Base-by-base conservation (phyloP, 2,329 filamentous ascomycete genomes). In the Colletotrichum chrysophilum region DNA sequence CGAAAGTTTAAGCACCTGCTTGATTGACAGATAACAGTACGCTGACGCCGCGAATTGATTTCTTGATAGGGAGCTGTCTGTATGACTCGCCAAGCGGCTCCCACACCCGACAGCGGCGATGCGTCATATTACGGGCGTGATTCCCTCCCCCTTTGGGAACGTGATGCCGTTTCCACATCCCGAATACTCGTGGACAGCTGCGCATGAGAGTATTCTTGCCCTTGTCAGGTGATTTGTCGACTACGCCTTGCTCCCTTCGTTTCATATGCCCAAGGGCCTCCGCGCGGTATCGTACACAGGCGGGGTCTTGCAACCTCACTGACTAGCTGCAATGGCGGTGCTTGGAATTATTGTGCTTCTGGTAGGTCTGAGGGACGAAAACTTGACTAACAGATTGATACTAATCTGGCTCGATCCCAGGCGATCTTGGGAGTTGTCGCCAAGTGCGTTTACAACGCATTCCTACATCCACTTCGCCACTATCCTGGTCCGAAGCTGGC, bases 401-500 rank as follows among this genome's bases (percentile, higher is more conserved):
- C 69, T 75, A 18, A 75, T 65, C 21, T 64, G 26, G 16, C n/a
- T 18, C 32, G 34, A 26, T 43, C 3, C 18, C 21, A 75, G 73
- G 69, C 56, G 28, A 30, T 75, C 26, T 18, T 75, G 9, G 73
- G 64, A 10, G 21, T 75, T 4, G 26, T 72, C 30, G 69, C 73
- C 18, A 73, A 75, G 34, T 30, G 69, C 65, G 36, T 84, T 38
- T 82, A 82, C 71, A 78, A 80, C 55, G 64, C 82, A 7, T 78
- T 79, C 43, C 74, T 83, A 18, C 81, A 85, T 32, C 83, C 83
- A 5, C 76, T 84, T 4, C 77, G 81, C 14, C 68, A 71, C 4
- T 80, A 83, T 43, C 82, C 82, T 1, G 82, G 83, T 24, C 82
- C 81, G 4, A 82, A 79, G 66, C 62, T 82, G n/a, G 70, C 70